Base-by-base conservation (phyloP, 2,329 filamentous ascomycete genomes). In the Xylariomycetidae sp. region DNA sequence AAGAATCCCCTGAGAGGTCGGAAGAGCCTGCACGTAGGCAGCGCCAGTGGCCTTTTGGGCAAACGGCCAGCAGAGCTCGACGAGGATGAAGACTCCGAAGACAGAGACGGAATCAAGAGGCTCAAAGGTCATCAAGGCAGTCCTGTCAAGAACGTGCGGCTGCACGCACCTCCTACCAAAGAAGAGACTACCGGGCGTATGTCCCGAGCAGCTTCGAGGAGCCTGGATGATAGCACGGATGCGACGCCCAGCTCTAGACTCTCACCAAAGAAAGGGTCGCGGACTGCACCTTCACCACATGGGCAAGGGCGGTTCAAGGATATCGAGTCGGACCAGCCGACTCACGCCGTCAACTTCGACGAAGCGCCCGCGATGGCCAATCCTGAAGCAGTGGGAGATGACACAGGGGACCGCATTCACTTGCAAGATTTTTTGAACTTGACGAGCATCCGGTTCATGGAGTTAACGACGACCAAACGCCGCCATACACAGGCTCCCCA, bases 391-490 rank as follows among this genome's bases (percentile, higher is more conserved):
- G 60, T 67, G 31, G 57, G 63, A 5, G 71, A 76, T n/a, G 68
- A 67, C 14, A 58, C 67, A 10, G 69, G 72, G 14, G 74, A 80
- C 17, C 72, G 70, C 15, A 88, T 95, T 34, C 83, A 89, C 28
- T 69, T 98, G 3, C 87, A 95, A 48, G 85, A 95, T 33, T 98
- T 98, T 61, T 65, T 98, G 27, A 86, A 93, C 42, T 80, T 95
- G 78, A 95, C 90, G 3, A 93, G 86, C 38, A 95, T 98, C 50
- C 85, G 89, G 34, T 98, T 98, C 63, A 95, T 98, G 85, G 92
- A 98, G 56, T 70, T 98, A 31, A 95, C 83, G n/a, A 95, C 90
- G 0, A 95, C 89, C 1, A 96, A 96, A 57, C 74, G 90, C 46
- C 76, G 92, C 35, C 84, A 93, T 49, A 96, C 90, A 0, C 79